Conservation (phyloP, 2,329 filamentous ascomycete species). For the Colletotrichum chlorophyti region DNA sequence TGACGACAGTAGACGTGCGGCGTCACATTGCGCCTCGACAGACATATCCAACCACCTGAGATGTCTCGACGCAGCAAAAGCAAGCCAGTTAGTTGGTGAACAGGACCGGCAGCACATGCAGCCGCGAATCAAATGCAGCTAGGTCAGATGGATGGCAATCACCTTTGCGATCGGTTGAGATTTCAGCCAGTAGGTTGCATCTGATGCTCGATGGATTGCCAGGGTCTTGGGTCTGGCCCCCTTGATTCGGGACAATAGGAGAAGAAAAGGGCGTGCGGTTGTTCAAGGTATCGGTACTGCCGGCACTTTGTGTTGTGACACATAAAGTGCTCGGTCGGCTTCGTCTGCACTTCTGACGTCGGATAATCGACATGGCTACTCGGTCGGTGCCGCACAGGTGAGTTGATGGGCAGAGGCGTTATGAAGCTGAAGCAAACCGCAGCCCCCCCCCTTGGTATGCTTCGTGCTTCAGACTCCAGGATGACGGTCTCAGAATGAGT, state of each 20-base stretch:
- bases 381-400: constrained; percentile 15
- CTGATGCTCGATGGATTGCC: neutral
- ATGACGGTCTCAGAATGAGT: neutral
- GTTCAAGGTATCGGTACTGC: neutral
- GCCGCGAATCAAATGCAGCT: neutral
- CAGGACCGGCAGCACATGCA: constrained; percentile 11
- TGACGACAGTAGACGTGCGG: too few species aligned
- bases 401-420: constrained; percentile 14
- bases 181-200: constrained; percentile 4
- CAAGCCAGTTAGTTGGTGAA: neutral
- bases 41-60: neutral
- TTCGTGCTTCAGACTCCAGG: constrained; percentile 8
- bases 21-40: too few species aligned
- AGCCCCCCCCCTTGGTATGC: neutral
- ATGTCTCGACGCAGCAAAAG: neutral
- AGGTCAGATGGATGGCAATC: neutral
- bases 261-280: neutral
- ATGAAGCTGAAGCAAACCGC: constrained; percentile 15
- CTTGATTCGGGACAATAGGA: neutral
- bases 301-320: too few species aligned
- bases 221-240: neutral
- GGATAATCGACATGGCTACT: neutral
- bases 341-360: too few species aligned
- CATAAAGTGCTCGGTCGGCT: too few species aligned
- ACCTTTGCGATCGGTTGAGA: neutral